Evolutionary conservation across 495 filamentous ascomycete species (phyloP).

Genomic region (Penicillium flavigenum): DNA sequence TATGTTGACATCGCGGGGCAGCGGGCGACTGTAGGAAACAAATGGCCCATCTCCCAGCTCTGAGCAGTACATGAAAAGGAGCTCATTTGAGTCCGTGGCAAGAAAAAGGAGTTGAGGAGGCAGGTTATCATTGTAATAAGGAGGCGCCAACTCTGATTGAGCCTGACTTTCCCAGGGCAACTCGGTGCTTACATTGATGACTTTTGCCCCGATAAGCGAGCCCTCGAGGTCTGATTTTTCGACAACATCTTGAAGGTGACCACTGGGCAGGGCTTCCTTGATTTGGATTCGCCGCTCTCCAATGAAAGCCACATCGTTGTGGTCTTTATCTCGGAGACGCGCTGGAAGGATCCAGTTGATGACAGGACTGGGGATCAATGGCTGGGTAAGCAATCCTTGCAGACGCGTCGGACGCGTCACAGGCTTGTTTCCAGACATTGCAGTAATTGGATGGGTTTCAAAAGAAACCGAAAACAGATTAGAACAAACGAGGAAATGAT

Average conservation of each 20-base stretch:
- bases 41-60: slow-evolving; percentile 52
- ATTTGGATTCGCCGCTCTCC: slow-evolving; percentile 67
- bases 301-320: slow-evolving; percentile 90
- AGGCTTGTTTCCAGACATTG: background rate
- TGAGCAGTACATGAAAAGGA: slow-evolving; percentile 69
- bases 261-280: slow-evolving; percentile 57
- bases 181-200: slow-evolving; percentile 37
- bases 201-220: slow-evolving; percentile 49
- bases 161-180: slow-evolving; percentile 35
- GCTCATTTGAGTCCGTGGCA: slow-evolving; percentile 64
- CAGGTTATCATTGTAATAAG: slow-evolving; percentile 30
- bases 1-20: slow-evolving; percentile 54
- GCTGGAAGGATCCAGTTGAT: slow-evolving; percentile 80
- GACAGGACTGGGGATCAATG: slow-evolving; percentile 70
- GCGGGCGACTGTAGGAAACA: slow-evolving; percentile 54
- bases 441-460: background rate
- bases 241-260: slow-evolving; percentile 65
- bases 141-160: slow-evolving; percentile 1
- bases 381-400: slow-evolving; percentile 70
- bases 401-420: background rate
- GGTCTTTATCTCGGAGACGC: slow-evolving; percentile 61
- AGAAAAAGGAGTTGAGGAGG: slow-evolving; percentile 78
- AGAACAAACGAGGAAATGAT: background rate
- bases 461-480: background rate
- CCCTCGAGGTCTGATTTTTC: slow-evolving; percentile 74